A percentile compares a stretch with the other conserved stretches of the same genome.
These are phyloP conservation scores for Dispira simplex DNA, from an alignment of 192 early-diverging fungal species.

Conservation along the genomic window DNA sequence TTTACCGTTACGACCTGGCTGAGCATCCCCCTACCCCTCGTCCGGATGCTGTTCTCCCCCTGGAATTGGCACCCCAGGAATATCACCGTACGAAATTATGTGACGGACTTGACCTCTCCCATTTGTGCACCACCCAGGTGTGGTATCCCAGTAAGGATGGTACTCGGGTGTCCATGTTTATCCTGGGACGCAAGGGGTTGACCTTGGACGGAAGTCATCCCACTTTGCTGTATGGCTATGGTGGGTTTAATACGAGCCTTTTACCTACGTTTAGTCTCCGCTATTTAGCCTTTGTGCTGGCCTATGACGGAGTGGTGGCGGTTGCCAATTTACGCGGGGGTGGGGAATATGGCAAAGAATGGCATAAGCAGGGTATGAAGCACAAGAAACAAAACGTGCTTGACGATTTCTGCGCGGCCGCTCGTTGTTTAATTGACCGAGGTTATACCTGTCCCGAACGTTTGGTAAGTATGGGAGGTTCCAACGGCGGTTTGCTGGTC, in stretches of 20 bases:
- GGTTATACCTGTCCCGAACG: slow-evolving; percentile 38
- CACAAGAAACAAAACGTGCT: slow-evolving; percentile 55
- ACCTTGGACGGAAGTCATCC: slow-evolving; percentile 37
- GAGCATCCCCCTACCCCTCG: slow-evolving; percentile 7
- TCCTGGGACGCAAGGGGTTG: slow-evolving; percentile 29
- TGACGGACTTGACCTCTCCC: slow-evolving; percentile 24
- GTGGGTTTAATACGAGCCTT: slow-evolving; percentile 42
- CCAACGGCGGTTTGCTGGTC: slow-evolving; percentile 57
- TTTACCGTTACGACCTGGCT: slow-evolving; percentile 38
- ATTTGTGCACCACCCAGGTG: slow-evolving; percentile 44
- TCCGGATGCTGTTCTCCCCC: slow-evolving; percentile 15
- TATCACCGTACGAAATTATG: slow-evolving; percentile 6
- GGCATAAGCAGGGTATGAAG: slow-evolving; percentile 35
- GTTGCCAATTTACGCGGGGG: slow-evolving; percentile 59
- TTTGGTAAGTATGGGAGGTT: slow-evolving; percentile 45
- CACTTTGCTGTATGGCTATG: slow-evolving; percentile 50
- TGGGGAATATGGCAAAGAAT: slow-evolving; percentile 39
- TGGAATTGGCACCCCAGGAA: slow-evolving; percentile 29
- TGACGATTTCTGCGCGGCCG: slow-evolving; percentile 60
- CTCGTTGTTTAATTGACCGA: slow-evolving; percentile 35
- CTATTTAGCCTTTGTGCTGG: slow-evolving; percentile 29
- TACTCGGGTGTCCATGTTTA: slow-evolving; percentile 51
- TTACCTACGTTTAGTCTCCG: slow-evolving; percentile 21
- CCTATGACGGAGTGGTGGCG: slow-evolving; percentile 38
- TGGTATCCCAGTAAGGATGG: slow-evolving; percentile 50